Evolutionary conservation across 768 basidiomycete species (phyloP).

Genomic region (Neoboletus brunneissimus): DNA sequence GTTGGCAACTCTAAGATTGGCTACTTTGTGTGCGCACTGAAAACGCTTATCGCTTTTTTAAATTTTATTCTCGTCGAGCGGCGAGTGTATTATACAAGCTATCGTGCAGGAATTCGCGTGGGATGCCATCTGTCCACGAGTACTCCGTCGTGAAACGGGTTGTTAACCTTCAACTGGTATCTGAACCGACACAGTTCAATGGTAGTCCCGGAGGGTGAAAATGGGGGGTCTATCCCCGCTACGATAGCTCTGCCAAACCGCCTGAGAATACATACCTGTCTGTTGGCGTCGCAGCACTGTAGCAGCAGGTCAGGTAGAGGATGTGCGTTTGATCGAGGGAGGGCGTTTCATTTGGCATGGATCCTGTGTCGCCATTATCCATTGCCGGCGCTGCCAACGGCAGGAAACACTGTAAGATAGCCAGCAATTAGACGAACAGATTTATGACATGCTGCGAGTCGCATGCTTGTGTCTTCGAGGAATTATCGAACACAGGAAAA

Average conservation of each 20-base stretch:
- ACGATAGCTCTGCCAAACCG: too few species aligned
- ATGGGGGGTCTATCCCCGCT: too few species aligned
- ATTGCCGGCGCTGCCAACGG: background rate
- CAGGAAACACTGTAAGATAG: background rate
- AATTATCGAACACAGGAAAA: too few species aligned
- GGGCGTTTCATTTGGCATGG: background rate
- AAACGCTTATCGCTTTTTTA: background rate
- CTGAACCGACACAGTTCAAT: background rate
- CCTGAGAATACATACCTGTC: too few species aligned
- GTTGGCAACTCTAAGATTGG: conserved; percentile 11
- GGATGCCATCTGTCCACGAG: background rate
- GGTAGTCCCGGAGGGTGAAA: background rate
- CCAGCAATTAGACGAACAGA: background rate
- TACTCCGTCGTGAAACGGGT: background rate
- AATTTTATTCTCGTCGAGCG: background rate
- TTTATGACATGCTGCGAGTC: background rate
- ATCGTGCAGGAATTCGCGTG: background rate
- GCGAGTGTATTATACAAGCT: background rate
- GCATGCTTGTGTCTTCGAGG: too few species aligned
- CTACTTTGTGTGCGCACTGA: conserved; percentile 6
- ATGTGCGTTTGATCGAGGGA: background rate
- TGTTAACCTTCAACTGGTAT: background rate
- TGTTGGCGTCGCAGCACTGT: too few species aligned
- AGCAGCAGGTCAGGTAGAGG: too few species aligned
- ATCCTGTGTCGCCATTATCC: background rate